Base-by-base conservation (phyloP, 345 rosid species). In the Odontarrhena argentea region DNA sequence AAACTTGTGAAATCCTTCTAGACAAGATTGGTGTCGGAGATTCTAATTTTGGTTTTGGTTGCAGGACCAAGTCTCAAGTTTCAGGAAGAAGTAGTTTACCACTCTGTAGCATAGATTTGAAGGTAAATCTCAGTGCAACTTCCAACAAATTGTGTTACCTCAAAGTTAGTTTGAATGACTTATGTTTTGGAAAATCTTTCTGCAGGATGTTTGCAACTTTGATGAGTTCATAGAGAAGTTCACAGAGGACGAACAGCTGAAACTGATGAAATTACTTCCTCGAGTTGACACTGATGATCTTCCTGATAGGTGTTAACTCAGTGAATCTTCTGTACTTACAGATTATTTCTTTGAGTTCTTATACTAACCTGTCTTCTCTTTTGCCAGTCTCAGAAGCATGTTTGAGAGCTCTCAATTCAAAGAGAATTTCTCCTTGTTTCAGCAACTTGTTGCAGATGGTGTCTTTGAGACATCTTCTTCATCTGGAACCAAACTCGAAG, bases 391-490 rank as follows among this genome's bases (percentile, higher is more conserved):
- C 63, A 72, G 73, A 74, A 77, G 68, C 82, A 78, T 91, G 99
- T 94, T 94, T 69, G 85, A 81, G 69, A 83, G 96, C 75, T 69
- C 76, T 67, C 93, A 87, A 12, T 88, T 87, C 80, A 87, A 85
- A 83, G 93, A 91, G 71, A 87, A 85, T 75, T 65, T 84, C 64
- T 76, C 75, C 35, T 82, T 83, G 76, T 87, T 87, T 60, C 90
- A 88, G 76, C 83, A 83, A 54, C 79, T 94, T 74, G 88, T 91
- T 15, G 83, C 79, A 55, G 86, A 87, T 73, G 96, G 96, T 67
- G 79, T 88, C n/a, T 91, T 88, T 73, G 92, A 87, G 73, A 65
- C 77, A 55, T 46, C 47, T 24, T 73, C 68, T 67, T 77, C 70
- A 35, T 49, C 78, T 10, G 95, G 79, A 75, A 84, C 78, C 45